Base-by-base conservation (phyloP, 257 asterid genomes). In the Gentiana macrophylla region DNA sequence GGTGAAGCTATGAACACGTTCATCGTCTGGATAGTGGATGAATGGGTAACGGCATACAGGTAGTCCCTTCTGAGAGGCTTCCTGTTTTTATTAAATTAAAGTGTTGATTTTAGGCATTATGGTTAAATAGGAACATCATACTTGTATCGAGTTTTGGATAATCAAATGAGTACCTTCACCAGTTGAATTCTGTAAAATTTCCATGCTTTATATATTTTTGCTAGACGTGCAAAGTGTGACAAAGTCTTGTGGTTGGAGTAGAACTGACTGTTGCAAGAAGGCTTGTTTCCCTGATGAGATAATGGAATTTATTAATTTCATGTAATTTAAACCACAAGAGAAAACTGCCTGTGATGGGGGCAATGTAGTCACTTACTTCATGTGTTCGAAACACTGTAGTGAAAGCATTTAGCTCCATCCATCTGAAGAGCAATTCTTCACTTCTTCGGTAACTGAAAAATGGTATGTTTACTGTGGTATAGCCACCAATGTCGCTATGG, bases 401-500 rank as follows among this genome's bases (percentile, higher is more conserved):
- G 80, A 91, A 86, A 12, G 96, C 94, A 49, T 81, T 83, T 3
- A 86, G 72, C 77, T 91, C 98, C 96, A 82, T 91, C 98, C 98
- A 91, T 37, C 96, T 69, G 7, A 91, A 70, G 36, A 86, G 84
- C 69, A 91, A 86, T 71, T 91, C 96, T 75, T 91, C 92, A 10
- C 86, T 86, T 67, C 98, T 72, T 53, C 48, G 70, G 72, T 91
- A 91, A 78, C 80, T 84, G 59, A 84, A 62, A 49, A 91, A 77
- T 0, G 96, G 95, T 9, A 90, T 52, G 62, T 74, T 77, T 37
- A 86, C 94, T 33, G 95, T 68, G 65, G 96, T 86, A 44, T 91
- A 91, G 52, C 98, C 98, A 77, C 98, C 98, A 43, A 82, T 86
- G 61, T 86, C 98, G 55, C 98, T 91, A 63, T 91, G 98, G 64